Base-by-base conservation (phyloP, 2,329 filamentous ascomycete species). In the Leptographium lundbergii region DNA sequence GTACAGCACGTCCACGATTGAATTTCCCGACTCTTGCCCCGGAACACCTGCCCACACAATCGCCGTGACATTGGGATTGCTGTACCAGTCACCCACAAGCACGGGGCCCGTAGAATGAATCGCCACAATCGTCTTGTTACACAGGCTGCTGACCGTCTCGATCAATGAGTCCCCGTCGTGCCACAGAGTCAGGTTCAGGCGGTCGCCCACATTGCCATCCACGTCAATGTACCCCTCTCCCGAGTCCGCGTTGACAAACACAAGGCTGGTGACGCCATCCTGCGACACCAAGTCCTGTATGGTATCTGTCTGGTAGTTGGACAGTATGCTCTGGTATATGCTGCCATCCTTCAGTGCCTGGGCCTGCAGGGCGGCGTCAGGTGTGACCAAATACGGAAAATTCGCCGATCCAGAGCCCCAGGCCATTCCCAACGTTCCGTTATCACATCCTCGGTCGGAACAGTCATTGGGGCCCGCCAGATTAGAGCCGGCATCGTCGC, bases 121-220 rank as follows among this genome's bases (percentile, higher is more conserved):
- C 60, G 96, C 83, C 19, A 97, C 89, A 61, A 97, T 87, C 14
- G 91, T 96, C 78, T 96, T 96, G 74, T 86, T 84, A 77, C 87
- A 91, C 62, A 84, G 69, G 9, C 84, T 78, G 0, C 89, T 85
- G 13, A 96, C 89, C 54, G 87, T 90, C 72, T 87, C 81, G 72
- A 97, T 88, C 59, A 97, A 74, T 0, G 80, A 78, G 57, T 97
- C 90, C 48, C 89, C 91, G 60, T 85, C 80, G 61, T 86, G 79
- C 92, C 92, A 97, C 0, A 96, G 77, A 0, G 91, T 96, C 45
- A 99, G 77, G 73, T 99, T 96, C 67, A 91, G 91, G 57, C 94
- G 86, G 71, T 97, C 92, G 60, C 94, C 94, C 61, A 79, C 76
- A 69, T 96, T 96, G 58, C 83, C 87, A 63, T 91, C 92, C 1